phyloP scores from a whole-genome alignment of 2,329 filamentous ascomycete species.

The Ampelomyces quisqualis region DNA sequence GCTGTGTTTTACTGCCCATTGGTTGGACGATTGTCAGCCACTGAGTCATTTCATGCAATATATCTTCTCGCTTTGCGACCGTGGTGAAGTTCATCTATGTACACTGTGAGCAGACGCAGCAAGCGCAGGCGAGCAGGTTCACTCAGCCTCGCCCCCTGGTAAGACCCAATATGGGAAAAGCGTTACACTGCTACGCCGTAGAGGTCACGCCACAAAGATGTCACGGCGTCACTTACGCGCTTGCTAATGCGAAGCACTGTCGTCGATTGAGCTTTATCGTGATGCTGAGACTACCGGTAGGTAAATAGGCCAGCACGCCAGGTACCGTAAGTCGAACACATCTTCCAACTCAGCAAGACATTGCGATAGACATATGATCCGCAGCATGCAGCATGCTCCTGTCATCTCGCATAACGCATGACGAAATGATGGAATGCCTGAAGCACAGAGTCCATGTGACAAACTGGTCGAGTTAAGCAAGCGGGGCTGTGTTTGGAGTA shows the following conservation, averaged over 20 bases:
- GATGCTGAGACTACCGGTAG: background rate
- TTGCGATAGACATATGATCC: constrained; percentile 3
- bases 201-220: background rate
- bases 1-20: too few species aligned
- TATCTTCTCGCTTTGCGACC: too few species aligned
- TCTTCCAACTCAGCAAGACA: background rate
- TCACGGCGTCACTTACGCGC: background rate
- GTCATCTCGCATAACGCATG: constrained; percentile 11
- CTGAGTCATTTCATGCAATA: too few species aligned
- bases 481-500: constrained; percentile 20
- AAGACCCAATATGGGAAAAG: too few species aligned
- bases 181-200: background rate
- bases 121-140: background rate
- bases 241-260: background rate
- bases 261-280: background rate
- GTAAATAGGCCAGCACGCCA: background rate
- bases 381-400: constrained; percentile 1
- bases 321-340: too few species aligned
- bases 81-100: too few species aligned
- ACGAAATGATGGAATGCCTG: constrained; percentile 10
- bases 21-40: too few species aligned
- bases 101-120: background rate
- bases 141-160: background rate
- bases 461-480: constrained; percentile 5
- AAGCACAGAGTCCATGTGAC: constrained; percentile 3